Conservation (phyloP, 495 filamentous ascomycete species). For the Daldinia bambusicola region DNA sequence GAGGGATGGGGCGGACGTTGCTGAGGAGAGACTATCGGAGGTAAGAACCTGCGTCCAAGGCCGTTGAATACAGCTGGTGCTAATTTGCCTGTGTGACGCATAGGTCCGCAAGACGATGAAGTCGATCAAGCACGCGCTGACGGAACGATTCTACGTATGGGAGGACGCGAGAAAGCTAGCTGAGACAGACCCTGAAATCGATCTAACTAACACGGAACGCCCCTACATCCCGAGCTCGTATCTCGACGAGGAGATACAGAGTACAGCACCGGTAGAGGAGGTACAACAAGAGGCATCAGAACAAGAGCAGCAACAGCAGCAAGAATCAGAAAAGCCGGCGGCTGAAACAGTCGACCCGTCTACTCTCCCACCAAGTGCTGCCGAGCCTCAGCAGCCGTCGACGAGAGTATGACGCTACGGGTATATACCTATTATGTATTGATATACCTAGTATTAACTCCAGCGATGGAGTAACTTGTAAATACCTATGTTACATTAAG, state of each 20-base stretch:
- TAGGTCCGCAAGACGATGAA: slow-evolving; percentile 78
- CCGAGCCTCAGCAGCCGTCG: slow-evolving; percentile 35
- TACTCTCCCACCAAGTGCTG: slow-evolving; percentile 34
- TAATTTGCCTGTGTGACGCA: slow-evolving; percentile 9
- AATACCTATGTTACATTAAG: slow-evolving; percentile 40
- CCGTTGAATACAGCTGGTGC: neutral
- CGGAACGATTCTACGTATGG: slow-evolving; percentile 91
- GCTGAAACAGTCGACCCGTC: slow-evolving; percentile 40
- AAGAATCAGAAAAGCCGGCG: slow-evolving; percentile 18
- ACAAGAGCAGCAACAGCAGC: slow-evolving; percentile 11
- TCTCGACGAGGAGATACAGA: slow-evolving; percentile 45
- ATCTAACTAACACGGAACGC: slow-evolving; percentile 61
- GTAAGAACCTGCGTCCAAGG: slow-evolving; percentile 59
- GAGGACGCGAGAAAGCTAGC: slow-evolving; percentile 81
- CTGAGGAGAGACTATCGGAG: slow-evolving; percentile 63
- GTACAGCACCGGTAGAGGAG: neutral
- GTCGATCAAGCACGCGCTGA: slow-evolving; percentile 82
- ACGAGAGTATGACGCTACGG: slow-evolving; percentile 33
- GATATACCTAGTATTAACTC: slow-evolving; percentile 26
- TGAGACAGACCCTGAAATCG: slow-evolving; percentile 70
- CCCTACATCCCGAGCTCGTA: slow-evolving; percentile 60
- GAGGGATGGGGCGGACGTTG: slow-evolving; percentile 75
- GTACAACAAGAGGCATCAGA: neutral
- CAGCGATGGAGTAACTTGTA: slow-evolving; percentile 35
- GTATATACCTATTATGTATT: slow-evolving; percentile 6